Evolutionary conservation across 208 protist genomes (phyloP).

Genomic region (Tritrichomonas musculus): DNA sequence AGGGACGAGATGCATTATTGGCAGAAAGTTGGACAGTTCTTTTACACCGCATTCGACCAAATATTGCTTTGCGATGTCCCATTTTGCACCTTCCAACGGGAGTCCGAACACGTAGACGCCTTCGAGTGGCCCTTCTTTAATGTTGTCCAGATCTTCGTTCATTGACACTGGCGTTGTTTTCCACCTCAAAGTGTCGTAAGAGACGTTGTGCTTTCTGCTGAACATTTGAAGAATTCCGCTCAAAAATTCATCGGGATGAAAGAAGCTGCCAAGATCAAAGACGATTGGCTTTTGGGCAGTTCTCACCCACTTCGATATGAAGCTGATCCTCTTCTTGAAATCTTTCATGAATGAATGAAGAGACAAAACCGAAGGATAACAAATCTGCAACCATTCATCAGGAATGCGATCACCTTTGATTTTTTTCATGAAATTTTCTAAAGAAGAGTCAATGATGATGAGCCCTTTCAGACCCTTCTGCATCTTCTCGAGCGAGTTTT

Average conservation of each 20-base stretch:
- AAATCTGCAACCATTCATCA: slow-evolving; percentile 73
- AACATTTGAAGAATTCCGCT: slow-evolving; percentile 95
- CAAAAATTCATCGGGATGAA: slow-evolving; percentile 97
- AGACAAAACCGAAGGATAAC: slow-evolving; percentile 83
- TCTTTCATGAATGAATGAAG: slow-evolving; percentile 86
- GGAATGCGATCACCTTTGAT: slow-evolving; percentile 70
- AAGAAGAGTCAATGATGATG: slow-evolving; percentile 60
- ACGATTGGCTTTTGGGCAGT: slow-evolving; percentile 50
- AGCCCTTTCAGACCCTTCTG: slow-evolving; percentile 73
- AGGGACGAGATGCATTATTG: slow-evolving; percentile 94
- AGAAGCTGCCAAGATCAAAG: slow-evolving; percentile 78
- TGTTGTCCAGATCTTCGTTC: slow-evolving; percentile 64
- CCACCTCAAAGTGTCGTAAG: slow-evolving; percentile 66
- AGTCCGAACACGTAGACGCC: slow-evolving; percentile 87
- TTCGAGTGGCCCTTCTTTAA: slow-evolving; percentile 58
- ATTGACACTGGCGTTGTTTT: neutral
- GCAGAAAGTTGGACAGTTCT: slow-evolving; percentile 85
- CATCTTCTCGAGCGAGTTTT: slow-evolving; percentile 77
- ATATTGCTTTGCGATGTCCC: slow-evolving; percentile 73
- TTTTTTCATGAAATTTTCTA: slow-evolving; percentile 60
- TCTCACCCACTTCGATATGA: slow-evolving; percentile 74
- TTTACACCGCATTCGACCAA: slow-evolving; percentile 85
- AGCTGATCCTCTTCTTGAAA: slow-evolving; percentile 76
- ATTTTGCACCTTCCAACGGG: slow-evolving; percentile 90
- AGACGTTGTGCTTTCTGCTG: slow-evolving; percentile 84